Evolutionary conservation across 208 protist species (phyloP), one percentile per base, ranked within the genome.

Genomic region (Crithidia sp.): DNA sequence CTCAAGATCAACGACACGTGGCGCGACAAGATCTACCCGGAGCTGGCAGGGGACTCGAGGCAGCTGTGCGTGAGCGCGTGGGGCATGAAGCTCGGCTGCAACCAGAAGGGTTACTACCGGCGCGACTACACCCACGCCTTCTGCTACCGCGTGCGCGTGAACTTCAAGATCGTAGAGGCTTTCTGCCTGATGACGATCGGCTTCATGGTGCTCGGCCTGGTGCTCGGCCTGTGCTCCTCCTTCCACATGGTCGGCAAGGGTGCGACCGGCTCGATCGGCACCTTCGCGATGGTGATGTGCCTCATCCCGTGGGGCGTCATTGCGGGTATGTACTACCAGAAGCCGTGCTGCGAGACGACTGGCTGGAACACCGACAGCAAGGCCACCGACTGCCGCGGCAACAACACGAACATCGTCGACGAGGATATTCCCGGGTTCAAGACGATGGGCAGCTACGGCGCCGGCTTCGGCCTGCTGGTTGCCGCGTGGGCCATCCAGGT

Each of bases 181-280:
- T 92, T 92, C 66, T 81, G 77, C 76, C 81, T 88, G 56, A 90
- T 90, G 65, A 84, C 83, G 54, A 87, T 90, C 62, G 56, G 43
- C 47, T 79, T 90, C 69, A 85, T 82, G 68, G 56, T 56, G 59
- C 14, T 85, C 39, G 74, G 58, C 40, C 75, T 86, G 36, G 43
- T 74, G 17, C 58, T 76, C 40, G 56, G 67, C 75, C 58, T 85
- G 40, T 55, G 77, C 28, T 52, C 70, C 44, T 60, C 58, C 62
- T 59, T 77, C 43, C 69, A 84, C 39, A 61, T 73, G 44, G 61
- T 74, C 53, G 54, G 78, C 68, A 84, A 77, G 74, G 64, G 57
- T 40, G 37, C 71, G 52, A 73, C 73, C 12, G 70, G 67, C 71
- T 36, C 82, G 28, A 43, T 90, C 4, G 83, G 65, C 52, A 17